Conservation (phyloP, 2,329 filamentous ascomycete genomes). For the Geosmithia putterillii region DNA sequence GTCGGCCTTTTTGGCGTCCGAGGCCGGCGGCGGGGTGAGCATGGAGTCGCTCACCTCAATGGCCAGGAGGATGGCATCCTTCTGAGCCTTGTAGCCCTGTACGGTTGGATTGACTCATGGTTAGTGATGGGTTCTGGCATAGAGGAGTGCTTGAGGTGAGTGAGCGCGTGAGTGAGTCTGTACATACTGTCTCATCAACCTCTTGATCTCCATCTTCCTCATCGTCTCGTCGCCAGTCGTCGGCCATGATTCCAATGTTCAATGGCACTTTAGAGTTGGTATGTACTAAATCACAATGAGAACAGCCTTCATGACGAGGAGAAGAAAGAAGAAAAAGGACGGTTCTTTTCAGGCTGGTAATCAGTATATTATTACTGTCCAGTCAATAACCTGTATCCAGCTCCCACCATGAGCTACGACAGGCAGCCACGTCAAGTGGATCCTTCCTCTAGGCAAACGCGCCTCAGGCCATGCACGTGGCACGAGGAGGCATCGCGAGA, state of each 20-base stretch:
- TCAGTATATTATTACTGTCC: too few relatives aligned
- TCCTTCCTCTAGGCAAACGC: slow-evolving; percentile 3
- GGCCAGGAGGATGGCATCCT: slow-evolving; percentile 96
- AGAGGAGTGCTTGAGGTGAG: not conserved
- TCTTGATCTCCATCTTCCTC: slow-evolving; percentile 53
- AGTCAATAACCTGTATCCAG: too few relatives aligned
- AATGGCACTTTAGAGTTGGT: not conserved
- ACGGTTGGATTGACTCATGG: not conserved
- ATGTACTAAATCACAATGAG: not conserved
- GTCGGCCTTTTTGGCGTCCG: slow-evolving; percentile 62
- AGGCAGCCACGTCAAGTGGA: not conserved
- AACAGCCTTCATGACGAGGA: too few relatives aligned
- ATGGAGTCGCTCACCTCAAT: slow-evolving; percentile 88
- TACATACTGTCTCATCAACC: slow-evolving; percentile 49
- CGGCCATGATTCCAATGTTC: slow-evolving; percentile 14
- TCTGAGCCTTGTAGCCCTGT: slow-evolving; percentile 79
- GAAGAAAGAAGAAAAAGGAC: not conserved
- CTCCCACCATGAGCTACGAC: too few relatives aligned
- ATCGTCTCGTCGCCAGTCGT: slow-evolving; percentile 36
- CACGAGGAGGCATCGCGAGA: slow-evolving; percentile 2
- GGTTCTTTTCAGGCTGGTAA: too few relatives aligned
- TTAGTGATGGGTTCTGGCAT: slow-evolving; percentile 2
- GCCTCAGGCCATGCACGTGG: slow-evolving; percentile 1
- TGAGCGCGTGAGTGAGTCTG: not conserved
- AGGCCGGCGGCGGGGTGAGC: slow-evolving; percentile 54